phyloP scores from a whole-genome alignment of 129 eudicot species.

The Oenanthe sinensis region DNA sequence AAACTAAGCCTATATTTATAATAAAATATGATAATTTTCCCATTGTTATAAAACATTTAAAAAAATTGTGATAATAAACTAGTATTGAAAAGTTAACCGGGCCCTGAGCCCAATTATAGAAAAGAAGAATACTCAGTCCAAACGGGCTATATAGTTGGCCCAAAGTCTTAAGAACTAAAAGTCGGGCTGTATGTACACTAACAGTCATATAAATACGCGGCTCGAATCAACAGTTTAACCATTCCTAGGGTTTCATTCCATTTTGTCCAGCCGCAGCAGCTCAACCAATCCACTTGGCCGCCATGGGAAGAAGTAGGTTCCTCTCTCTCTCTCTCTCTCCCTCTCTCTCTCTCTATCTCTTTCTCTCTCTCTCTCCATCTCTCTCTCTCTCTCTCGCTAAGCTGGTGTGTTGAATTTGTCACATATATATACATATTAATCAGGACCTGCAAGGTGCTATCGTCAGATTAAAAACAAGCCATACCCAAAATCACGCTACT shows the following conservation, averaged over 20 bases:
- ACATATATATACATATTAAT: background rate
- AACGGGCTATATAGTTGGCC: background rate
- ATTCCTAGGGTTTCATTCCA: conserved; percentile 4
- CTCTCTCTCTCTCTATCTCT: background rate
- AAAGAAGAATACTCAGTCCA: too few species aligned
- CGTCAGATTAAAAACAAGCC: conserved; percentile 4
- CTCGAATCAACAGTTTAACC: background rate
- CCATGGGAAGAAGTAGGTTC: background rate
- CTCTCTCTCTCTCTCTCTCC: background rate
- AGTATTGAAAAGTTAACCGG: too few species aligned
- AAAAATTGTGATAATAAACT: too few species aligned
- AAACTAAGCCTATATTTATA: too few species aligned
- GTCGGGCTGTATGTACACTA: background rate
- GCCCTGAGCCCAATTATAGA: too few species aligned
- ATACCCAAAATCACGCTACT: background rate
- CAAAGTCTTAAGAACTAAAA: background rate
- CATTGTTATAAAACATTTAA: too few species aligned
- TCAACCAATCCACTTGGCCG: background rate
- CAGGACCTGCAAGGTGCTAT: background rate
- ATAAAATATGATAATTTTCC: too few species aligned
- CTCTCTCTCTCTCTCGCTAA: background rate
- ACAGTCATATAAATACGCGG: background rate
- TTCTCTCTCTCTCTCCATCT: background rate
- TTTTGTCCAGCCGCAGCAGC: background rate
- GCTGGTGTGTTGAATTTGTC: too few species aligned